Conservation (phyloP, 805 yeast species). For the Candida odintsovae region DNA sequence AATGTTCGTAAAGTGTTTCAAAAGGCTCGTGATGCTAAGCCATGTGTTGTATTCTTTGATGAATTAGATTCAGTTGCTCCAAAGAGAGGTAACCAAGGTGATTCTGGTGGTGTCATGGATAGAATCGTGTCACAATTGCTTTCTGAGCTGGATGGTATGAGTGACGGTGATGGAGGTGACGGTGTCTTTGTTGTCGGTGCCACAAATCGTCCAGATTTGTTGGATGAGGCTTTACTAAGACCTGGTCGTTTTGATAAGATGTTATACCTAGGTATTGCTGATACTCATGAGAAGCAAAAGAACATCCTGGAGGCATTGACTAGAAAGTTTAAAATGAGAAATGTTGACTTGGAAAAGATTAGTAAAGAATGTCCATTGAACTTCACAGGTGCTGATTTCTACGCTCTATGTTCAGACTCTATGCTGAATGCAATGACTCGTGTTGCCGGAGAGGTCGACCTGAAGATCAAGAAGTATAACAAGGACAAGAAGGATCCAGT, state of each 20-base stretch:
- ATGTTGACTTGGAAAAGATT: conserved; percentile 51
- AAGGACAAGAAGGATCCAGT: conserved; percentile 36
- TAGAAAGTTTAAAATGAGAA: conserved; percentile 64
- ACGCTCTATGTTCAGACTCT: conserved; percentile 92
- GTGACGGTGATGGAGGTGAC: conserved; percentile 64
- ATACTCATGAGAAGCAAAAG: conserved; percentile 81
- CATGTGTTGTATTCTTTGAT: conserved; percentile 96
- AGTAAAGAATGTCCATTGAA: conserved; percentile 77
- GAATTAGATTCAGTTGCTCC: conserved; percentile 98
- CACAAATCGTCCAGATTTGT: conserved; percentile 90
- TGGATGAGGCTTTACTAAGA: conserved; percentile 89
- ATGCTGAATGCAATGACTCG: conserved; percentile 96
- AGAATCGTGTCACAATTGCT: conserved; percentile 92
- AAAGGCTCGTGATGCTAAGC: conserved; percentile 91
- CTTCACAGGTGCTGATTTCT: conserved; percentile 97
- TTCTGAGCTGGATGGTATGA: conserved; percentile 96
- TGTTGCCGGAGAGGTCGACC: conserved; percentile 71
- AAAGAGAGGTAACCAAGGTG: conserved; percentile 97
- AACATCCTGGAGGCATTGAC: conserved; percentile 86
- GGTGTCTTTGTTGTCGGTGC: conserved; percentile 99
- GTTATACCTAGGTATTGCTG: conserved; percentile 89
- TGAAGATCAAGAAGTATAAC: conserved; percentile 51
- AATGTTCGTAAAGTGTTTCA: conserved; percentile 93
- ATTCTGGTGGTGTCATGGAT: conserved; percentile 99
- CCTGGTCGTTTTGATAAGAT: conserved; percentile 96